Base-by-base conservation (phyloP, 805 yeast species). In the Metschnikowia drakensbergensis region DNA sequence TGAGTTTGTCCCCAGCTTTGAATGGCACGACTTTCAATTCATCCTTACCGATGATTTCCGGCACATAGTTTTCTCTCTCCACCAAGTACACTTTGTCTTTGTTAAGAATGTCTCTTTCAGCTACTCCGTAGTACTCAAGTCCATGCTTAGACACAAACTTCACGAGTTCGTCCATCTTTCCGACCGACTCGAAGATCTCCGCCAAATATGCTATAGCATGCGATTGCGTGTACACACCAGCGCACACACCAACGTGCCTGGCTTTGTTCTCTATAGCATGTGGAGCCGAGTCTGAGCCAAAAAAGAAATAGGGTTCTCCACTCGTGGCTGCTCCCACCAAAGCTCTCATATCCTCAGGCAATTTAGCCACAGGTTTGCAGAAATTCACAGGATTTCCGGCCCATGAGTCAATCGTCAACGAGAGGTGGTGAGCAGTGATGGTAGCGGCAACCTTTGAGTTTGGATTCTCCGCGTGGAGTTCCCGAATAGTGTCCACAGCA, bases 251-350 rank as follows among this genome's bases (percentile, higher is more conserved):
- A 33, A 75, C 71, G 56, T 82, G 89, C 52, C 78, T 84, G 26
- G 88, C 75, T 67, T 95, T 95, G 51, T 83, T 83, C 53, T 80
- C 79, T 26, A 88, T 61, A 6, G 97, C 96, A 65, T 94, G 99
- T 26, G 99, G 99, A 29, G 99, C 99, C 23, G 97, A 88, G 66
- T 94, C 99, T 1, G 97, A 88, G 5, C 99, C 99, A 63, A 91
- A 94, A 73, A 94, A 88, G 67, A 91, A 94, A 74, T 83, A 91
- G 37, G 96, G 88, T 57, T 86, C 83, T 4, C 98, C 98, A 1
- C 94, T 83, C 6, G 87, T 83, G 1, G 97, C 99, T 35, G 99
- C 98, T 33, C 74, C 75, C 5, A 94, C 77, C 37, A 94, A 71
- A 1, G 97, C 92, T 47, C 80, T 75, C 58, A 85, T 82, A 63